Conservation (phyloP, 108 stramenopile genomes). For the Epithemia pelagica region DNA sequence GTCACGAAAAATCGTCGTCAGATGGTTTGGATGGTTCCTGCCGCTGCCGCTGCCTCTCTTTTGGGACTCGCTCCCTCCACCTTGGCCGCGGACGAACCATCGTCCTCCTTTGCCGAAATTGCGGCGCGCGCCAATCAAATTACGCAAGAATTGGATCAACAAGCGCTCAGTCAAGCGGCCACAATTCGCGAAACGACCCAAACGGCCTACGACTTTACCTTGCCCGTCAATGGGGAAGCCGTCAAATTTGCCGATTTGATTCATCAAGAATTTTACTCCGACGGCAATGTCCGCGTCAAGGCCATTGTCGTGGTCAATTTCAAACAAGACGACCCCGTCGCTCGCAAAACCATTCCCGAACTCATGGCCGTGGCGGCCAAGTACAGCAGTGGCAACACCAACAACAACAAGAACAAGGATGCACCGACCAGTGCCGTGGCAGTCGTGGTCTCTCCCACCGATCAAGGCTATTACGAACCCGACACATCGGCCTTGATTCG, state of each 20-base stretch:
- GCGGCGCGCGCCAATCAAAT: slow-evolving; percentile 61
- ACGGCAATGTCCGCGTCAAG: slow-evolving; percentile 48
- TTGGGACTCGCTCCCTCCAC: too few relatives aligned
- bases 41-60: too few relatives aligned
- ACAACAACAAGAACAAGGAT: too few relatives aligned
- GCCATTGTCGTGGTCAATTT: slow-evolving; percentile 82
- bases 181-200: slow-evolving; percentile 29
- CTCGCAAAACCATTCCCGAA: slow-evolving; percentile 83
- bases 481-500: slow-evolving; percentile 81
- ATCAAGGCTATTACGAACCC: slow-evolving; percentile 90
- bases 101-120: slow-evolving; percentile 45
- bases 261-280: slow-evolving; percentile 36
- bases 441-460: slow-evolving; percentile 77
- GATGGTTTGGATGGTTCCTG: too few relatives aligned
- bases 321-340: slow-evolving; percentile 86
- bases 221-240: slow-evolving; percentile 54
- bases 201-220: slow-evolving; percentile 76
- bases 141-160: slow-evolving; percentile 29
- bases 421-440: slow-evolving; percentile 71
- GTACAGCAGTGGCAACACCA: slow-evolving; percentile 66
- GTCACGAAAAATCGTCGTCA: too few relatives aligned
- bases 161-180: slow-evolving; percentile 8
- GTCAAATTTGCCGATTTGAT: slow-evolving; percentile 45
- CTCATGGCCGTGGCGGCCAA: slow-evolving; percentile 65
- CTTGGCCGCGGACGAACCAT: too few relatives aligned